A percentile compares a stretch with the other conserved stretches of the same genome.
phyloP scores from a whole-genome alignment of 2,329 filamentous ascomycete genomes.

The Pseudocercospora eumusae region DNA sequence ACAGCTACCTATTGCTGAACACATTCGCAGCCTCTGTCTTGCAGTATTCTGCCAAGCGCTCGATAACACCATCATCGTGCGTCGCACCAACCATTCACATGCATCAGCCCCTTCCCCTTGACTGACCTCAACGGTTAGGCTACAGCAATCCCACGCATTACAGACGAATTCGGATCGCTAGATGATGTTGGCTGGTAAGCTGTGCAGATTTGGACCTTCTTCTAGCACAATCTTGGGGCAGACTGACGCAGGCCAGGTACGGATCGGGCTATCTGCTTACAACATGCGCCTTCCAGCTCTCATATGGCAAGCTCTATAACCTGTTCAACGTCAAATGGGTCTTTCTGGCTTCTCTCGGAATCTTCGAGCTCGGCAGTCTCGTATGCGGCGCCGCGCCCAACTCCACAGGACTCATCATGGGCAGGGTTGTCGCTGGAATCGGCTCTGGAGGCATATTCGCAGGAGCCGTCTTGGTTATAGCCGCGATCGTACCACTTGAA shows the following conservation, averaged over 20 bases:
- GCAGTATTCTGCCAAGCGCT: too few relatives aligned
- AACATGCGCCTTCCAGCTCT: constrained; percentile 45
- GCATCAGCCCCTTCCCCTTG: too few relatives aligned
- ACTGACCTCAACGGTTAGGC: too few relatives aligned
- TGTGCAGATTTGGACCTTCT: too few relatives aligned
- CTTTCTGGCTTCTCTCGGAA: constrained; percentile 42
- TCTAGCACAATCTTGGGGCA: too few relatives aligned
- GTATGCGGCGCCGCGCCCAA: constrained; percentile 52
- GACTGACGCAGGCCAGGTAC: constrained; percentile 43
- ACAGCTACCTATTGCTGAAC: too few relatives aligned
- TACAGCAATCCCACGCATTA: too few relatives aligned
- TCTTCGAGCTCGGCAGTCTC: constrained; percentile 52
- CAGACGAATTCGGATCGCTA: too few relatives aligned
- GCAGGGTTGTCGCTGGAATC: constrained; percentile 55
- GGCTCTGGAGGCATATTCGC: constrained; percentile 56
- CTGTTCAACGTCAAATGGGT: constrained; percentile 49
- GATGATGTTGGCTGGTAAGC: too few relatives aligned
- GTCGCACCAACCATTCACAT: too few relatives aligned
- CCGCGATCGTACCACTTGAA: constrained; percentile 17
- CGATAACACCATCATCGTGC: too few relatives aligned
- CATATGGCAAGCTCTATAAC: constrained; percentile 46
- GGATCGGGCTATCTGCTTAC: constrained; percentile 49
- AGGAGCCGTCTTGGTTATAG: constrained; percentile 41
- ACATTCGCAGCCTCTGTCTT: too few relatives aligned
- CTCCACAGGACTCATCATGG: constrained; percentile 55